Percentiles rank a stretch among this genome's conserved stretches.
phyloP scores from a whole-genome alignment of 2,329 filamentous ascomycete genomes.

The Colletotrichum horii region DNA sequence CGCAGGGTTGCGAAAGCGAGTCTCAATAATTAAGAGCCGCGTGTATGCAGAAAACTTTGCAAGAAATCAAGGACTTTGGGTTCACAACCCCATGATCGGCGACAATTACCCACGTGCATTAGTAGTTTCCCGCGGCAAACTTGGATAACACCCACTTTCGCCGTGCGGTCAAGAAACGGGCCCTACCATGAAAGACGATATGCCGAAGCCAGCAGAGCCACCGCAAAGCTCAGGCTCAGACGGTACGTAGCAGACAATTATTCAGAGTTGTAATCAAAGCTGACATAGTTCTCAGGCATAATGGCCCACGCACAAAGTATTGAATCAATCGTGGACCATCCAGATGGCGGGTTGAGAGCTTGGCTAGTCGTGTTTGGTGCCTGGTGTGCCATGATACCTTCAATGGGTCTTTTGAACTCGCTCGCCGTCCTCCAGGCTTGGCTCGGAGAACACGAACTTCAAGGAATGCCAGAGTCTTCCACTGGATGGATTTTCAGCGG shows the following conservation, averaged over 20 bases:
- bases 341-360: slow-evolving; percentile 70
- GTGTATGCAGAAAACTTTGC: not conserved
- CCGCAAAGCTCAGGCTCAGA: not conserved
- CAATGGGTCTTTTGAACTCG: slow-evolving; percentile 70
- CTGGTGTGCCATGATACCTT: slow-evolving; percentile 68
- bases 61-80: not conserved
- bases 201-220: not conserved
- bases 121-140: not conserved
- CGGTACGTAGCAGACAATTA: not conserved
- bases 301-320: not conserved
- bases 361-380: slow-evolving; percentile 76
- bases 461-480: slow-evolving; percentile 58
- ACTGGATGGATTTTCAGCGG: slow-evolving; percentile 77
- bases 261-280: not conserved
- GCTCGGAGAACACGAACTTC: slow-evolving; percentile 65
- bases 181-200: not conserved
- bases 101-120: not conserved
- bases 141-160: not conserved
- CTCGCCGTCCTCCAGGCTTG: slow-evolving; percentile 72
- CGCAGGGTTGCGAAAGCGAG: not conserved
- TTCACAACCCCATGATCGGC: not conserved
- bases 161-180: not conserved
- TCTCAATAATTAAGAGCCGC: not conserved
- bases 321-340: slow-evolving; percentile 51
- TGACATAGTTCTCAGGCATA: not conserved